Base-by-base conservation (phyloP, 148 eudicot species). In the Gaultheria prostrata region DNA sequence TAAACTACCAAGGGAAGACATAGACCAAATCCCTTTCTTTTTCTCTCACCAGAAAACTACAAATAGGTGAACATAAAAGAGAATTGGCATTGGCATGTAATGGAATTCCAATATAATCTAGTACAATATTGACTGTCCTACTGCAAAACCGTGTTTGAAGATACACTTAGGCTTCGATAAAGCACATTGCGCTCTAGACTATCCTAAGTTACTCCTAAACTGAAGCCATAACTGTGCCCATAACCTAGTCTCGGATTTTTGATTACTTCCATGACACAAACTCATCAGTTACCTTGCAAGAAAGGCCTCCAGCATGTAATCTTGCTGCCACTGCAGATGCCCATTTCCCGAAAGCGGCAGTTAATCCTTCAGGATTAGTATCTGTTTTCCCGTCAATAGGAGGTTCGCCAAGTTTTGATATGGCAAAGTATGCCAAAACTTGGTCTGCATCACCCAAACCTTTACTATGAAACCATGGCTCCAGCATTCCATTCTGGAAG, bases 401-500 rank as follows among this genome's bases (percentile, higher is more conserved):
- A 53, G 92, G 95, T 86, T 93, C 97, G 21, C 99, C 99, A 50
- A 97, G 95, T 89, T 97, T 97, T 28, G 99, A 87, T 39, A 97
- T 89, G 8, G 99, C 99, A 91, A 97, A 97, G 80, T 97, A 97
- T 45, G 99, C 99, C 90, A 97, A 85, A 79, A 97, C 97, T 88
- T 97, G 99, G 80, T 88, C 92, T 3, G 95, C 93, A 43, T 92
- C 95, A 76, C 93, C 92, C 35, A 97, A 92, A 48, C 95, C 98
- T 90, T 94, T 97, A 87, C 91, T 91, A 39, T 94, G 84, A 79
- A 97, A 92, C 99, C 98, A 97, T 0, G 98, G 98, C 86, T 97
- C 99, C 91, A 97, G 90, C 98, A 97, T 97, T 74, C 99, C 99
- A 86, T 97, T 97, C 99, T 97, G 99, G 99, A 97, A 97, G 92